Conservation (phyloP, 75 land plant genomes). For the Pseudotsuga menziesii region DNA sequence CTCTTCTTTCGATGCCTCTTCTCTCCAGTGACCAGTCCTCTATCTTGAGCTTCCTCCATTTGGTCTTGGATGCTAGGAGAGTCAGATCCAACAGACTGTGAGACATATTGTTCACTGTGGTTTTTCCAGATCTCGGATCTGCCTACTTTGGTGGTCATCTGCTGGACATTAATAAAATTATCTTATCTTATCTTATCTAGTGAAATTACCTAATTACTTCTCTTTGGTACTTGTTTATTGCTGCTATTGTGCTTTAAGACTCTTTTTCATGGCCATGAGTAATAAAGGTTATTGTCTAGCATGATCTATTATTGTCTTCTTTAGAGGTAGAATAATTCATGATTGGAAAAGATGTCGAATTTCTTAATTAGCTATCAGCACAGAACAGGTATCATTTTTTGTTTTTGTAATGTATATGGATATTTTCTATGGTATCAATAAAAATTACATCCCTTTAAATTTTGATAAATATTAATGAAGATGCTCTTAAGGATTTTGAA, state of each 20-base stretch:
- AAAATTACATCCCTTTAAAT: neutral
- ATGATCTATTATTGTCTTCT: neutral
- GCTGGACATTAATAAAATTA: too few species aligned
- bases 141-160: too few species aligned
- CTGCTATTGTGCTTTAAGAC: neutral
- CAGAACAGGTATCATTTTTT: neutral
- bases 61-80: too few species aligned
- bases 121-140: too few species aligned
- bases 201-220: too few species aligned
- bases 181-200: too few species aligned
- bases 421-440: neutral
- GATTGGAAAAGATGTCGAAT: neutral
- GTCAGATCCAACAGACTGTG: too few species aligned
- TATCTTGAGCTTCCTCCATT: too few species aligned
- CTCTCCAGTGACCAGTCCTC: too few species aligned
- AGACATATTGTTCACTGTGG: too few species aligned
- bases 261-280: neutral
- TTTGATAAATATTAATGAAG: neutral
- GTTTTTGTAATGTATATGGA: neutral
- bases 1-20: too few species aligned
- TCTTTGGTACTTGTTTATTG: neutral
- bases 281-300: neutral
- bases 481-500: neutral
- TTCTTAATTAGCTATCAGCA: neutral
- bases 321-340: neutral